phyloP scores from a whole-genome alignment of 768 basidiomycete species.

The Saitozyma podzolica region DNA sequence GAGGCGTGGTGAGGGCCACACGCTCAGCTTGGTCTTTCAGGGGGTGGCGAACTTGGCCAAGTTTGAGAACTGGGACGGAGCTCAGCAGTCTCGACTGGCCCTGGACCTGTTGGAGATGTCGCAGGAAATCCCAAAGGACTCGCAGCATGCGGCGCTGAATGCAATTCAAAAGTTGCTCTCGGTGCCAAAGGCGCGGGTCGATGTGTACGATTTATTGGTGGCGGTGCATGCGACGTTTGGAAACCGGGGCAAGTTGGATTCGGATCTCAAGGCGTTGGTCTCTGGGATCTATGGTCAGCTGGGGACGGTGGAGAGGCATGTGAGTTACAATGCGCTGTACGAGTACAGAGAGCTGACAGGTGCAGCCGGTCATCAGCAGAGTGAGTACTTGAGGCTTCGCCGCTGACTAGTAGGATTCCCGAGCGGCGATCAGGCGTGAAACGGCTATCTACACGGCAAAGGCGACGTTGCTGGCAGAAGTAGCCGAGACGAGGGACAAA shows the following conservation, averaged over 20 bases:
- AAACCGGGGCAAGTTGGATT: constrained; percentile 19
- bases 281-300: constrained; percentile 42
- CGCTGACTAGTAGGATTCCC: constrained; percentile 28
- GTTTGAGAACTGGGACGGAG: constrained; percentile 29
- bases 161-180: constrained; percentile 36
- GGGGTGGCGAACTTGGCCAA: constrained; percentile 43
- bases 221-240: constrained; percentile 41
- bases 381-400: constrained; percentile 20
- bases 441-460: constrained; percentile 25
- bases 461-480: constrained; percentile 26
- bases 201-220: constrained; percentile 36
- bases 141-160: constrained; percentile 42
- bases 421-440: constrained; percentile 44
- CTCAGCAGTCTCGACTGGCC: constrained; percentile 30
- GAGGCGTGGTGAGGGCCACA: constrained; percentile 22
- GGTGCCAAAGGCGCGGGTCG: constrained; percentile 33
- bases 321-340: constrained; percentile 13
- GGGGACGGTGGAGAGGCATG: constrained; percentile 45
- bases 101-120: constrained; percentile 41
- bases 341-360: neutral
- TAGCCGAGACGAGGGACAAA: constrained; percentile 34
- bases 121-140: constrained; percentile 42
- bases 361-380: constrained; percentile 42
- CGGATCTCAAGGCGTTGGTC: constrained; percentile 40
- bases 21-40: constrained; percentile 37